Evolutionary conservation across 169 alveolate species (phyloP).

Genomic region (Babesia sp.): DNA sequence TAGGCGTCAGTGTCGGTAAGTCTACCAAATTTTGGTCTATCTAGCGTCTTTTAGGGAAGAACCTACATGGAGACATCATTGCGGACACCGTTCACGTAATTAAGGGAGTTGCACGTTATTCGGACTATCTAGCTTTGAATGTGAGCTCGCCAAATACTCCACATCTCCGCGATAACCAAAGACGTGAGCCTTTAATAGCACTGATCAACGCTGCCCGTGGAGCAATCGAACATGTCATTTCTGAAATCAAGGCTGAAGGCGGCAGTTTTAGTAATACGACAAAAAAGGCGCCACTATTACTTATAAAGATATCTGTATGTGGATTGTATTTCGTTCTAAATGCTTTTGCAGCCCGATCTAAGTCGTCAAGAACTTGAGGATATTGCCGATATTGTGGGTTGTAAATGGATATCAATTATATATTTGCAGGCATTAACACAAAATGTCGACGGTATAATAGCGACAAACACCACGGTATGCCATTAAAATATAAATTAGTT

Average conservation of each 20-base stretch:
- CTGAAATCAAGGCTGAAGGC: conserved; percentile 3
- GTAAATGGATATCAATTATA: background rate
- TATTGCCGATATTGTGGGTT: conserved; percentile 76
- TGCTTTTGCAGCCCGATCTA: conserved; percentile 75
- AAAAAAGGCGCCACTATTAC: conserved; percentile 46
- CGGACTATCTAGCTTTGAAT: conserved; percentile 82
- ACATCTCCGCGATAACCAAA: conserved; percentile 79
- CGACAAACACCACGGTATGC: conserved; percentile 82
- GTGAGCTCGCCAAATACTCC: conserved; percentile 87
- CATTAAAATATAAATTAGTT: background rate
- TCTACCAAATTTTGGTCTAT: too few species aligned
- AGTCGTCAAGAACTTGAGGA: conserved; percentile 74
- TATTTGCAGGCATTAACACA: conserved; percentile 68
- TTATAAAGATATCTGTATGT: conserved; percentile 61
- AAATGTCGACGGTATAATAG: conserved; percentile 80
- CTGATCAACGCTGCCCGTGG: conserved; percentile 66
- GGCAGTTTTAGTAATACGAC: conserved; percentile 42
- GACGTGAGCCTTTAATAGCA: conserved; percentile 67
- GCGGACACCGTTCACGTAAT: conserved; percentile 72
- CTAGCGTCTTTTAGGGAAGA: conserved; percentile 62
- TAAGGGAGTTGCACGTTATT: conserved; percentile 72
- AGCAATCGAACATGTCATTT: conserved; percentile 59
- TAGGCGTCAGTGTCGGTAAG: conserved; percentile 83
- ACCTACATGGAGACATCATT: conserved; percentile 67
- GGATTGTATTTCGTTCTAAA: background rate